phyloP scores from a whole-genome alignment of 768 basidiomycete genomes.

The Coprinopsis sp. region DNA sequence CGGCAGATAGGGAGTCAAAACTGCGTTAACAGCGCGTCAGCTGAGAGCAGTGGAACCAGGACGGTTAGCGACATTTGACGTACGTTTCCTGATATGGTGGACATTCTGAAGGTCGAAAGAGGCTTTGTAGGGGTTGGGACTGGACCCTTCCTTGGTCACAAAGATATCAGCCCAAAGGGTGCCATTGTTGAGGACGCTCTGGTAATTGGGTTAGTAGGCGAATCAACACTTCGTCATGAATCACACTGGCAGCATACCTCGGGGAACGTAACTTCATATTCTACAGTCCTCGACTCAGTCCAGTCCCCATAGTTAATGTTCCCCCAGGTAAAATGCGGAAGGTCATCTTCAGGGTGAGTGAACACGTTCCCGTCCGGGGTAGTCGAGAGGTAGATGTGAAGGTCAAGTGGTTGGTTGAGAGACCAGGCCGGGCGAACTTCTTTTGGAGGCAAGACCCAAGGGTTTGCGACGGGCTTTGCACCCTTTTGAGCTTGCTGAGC shows the following conservation, averaged over 20 bases:
- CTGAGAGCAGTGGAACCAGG: slow-evolving; percentile 1
- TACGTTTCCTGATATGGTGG: slow-evolving; percentile 73
- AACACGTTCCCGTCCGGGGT: slow-evolving; percentile 60
- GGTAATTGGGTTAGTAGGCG: slow-evolving; percentile 1
- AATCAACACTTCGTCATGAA: slow-evolving; percentile 1
- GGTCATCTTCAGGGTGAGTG: slow-evolving; percentile 40
- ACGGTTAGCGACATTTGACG: slow-evolving; percentile 20
- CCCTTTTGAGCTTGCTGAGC: slow-evolving; percentile 6
- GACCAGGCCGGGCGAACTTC: slow-evolving; percentile 56
- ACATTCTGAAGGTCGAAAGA: slow-evolving; percentile 52
- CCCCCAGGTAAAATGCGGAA: slow-evolving; percentile 73
- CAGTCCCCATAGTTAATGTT: slow-evolving; percentile 78
- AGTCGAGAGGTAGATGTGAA: slow-evolving; percentile 73
- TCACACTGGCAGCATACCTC: slow-evolving; percentile 38
- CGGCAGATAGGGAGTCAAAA: slow-evolving; percentile 80
- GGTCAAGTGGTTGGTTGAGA: slow-evolving; percentile 54
- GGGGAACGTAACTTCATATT: slow-evolving; percentile 63
- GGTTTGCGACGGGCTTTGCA: slow-evolving; percentile 35
- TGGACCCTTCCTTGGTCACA: slow-evolving; percentile 59
- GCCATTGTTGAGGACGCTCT: slow-evolving; percentile 77
- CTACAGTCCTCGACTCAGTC: slow-evolving; percentile 51
- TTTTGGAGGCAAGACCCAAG: slow-evolving; percentile 49
- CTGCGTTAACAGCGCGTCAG: slow-evolving; percentile 33
- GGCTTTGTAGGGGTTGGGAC: slow-evolving; percentile 56
- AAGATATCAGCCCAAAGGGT: slow-evolving; percentile 84